phyloP scores from a whole-genome alignment of 2,329 filamentous ascomycete genomes.

The Lachnellula suecica region DNA sequence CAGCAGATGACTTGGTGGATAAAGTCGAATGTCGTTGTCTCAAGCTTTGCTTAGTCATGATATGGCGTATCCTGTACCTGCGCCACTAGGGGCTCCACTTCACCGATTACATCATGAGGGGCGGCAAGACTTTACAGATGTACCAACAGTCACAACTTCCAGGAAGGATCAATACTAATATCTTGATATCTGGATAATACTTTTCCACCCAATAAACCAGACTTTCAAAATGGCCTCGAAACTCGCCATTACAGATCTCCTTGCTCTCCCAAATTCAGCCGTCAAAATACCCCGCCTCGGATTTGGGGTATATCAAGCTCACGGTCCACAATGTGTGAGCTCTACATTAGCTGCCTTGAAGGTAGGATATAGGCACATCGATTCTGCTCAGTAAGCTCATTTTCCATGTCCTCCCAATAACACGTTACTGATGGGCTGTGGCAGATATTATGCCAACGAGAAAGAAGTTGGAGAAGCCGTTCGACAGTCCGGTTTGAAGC shows the following conservation, averaged over 20 bases:
- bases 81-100: no score
- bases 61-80: no score
- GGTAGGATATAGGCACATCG: slow-evolving; percentile 61
- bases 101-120: no score
- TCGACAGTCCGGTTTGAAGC: slow-evolving; percentile 51
- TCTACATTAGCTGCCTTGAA: slow-evolving; percentile 59
- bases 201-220: not conserved
- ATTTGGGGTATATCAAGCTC: slow-evolving; percentile 69
- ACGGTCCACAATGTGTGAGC: slow-evolving; percentile 49
- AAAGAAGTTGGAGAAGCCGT: slow-evolving; percentile 64
- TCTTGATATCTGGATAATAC: not conserved
- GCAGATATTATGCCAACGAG: slow-evolving; percentile 69
- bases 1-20: no score
- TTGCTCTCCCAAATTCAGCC: slow-evolving; percentile 30
- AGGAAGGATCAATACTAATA: not conserved
- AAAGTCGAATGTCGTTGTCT: no score
- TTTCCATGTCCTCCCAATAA: not conserved
- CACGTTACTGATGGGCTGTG: not conserved
- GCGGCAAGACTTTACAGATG: no score
- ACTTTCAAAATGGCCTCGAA: slow-evolving; percentile 9
- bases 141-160: not conserved
- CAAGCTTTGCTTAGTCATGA: no score
- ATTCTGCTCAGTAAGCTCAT: slow-evolving; percentile 50
- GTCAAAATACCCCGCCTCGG: slow-evolving; percentile 64
- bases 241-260: slow-evolving; percentile 14